Conservation (phyloP, 352 stramenopile species). For the Sclerospora graminicola region DNA sequence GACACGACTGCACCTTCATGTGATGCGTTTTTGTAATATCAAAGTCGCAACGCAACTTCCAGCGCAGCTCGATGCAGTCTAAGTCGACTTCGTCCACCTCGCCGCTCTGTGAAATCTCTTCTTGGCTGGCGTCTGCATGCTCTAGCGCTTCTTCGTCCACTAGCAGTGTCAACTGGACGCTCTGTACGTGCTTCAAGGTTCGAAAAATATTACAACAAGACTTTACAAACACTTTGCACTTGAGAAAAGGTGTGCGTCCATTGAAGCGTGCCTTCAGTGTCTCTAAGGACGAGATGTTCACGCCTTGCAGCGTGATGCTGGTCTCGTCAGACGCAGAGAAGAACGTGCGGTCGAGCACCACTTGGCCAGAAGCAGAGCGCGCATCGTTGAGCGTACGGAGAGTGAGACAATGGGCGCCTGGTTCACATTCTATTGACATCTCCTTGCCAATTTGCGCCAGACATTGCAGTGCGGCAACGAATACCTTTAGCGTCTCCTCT, state of each 20-base stretch:
- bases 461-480: conserved; percentile 70
- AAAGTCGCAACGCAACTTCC: conserved; percentile 67
- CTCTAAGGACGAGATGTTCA: conserved; percentile 10
- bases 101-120: conserved; percentile 17
- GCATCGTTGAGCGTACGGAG: conserved; percentile 74
- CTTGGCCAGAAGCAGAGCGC: conserved; percentile 62
- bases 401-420: conserved; percentile 28
- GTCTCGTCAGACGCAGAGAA: conserved; percentile 26
- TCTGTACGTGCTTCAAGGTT: conserved; percentile 75
- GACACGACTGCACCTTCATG: conserved; percentile 69
- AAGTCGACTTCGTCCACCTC: conserved; percentile 38
- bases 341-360: conserved; percentile 60
- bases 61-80: conserved; percentile 57
- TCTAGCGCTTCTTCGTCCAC: conserved; percentile 32
- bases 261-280: conserved; percentile 14
- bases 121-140: conserved; percentile 11
- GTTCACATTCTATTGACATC: conserved; percentile 64
- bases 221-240: conserved; percentile 72
- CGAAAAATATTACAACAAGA: conserved; percentile 74
- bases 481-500: conserved; percentile 66
- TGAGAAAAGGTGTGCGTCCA: conserved; percentile 35
- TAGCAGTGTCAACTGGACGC: conserved; percentile 51
- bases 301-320: conserved; percentile 9
- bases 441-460: conserved; percentile 75
- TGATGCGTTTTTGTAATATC: conserved; percentile 81